phyloP scores from a whole-genome alignment of 768 basidiomycete species.

The Mycena sanguinolenta region DNA sequence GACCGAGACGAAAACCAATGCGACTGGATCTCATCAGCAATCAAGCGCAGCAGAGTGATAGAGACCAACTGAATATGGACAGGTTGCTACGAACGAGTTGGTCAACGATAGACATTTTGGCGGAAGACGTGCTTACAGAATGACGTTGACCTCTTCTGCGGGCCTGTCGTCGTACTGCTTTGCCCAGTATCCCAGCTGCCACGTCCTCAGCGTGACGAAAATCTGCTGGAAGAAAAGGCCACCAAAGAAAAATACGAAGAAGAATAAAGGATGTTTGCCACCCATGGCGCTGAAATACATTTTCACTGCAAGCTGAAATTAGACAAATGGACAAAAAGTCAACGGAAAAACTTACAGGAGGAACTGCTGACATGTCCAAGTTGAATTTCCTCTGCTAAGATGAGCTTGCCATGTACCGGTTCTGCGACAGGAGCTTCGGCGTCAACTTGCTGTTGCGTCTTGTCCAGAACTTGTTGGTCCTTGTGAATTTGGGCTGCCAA shows the following conservation, averaged over 20 bases:
- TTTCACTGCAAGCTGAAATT: conserved; percentile 17
- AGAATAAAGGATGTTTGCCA: conserved; percentile 26
- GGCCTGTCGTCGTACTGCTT: conserved; percentile 27
- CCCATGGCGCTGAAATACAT: conserved; percentile 30
- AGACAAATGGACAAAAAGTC: neutral
- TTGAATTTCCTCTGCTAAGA: conserved; percentile 73
- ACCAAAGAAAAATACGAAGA: conserved; percentile 24
- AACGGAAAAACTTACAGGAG: conserved; percentile 14
- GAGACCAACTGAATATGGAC: conserved; percentile 18
- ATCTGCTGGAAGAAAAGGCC: conserved; percentile 16
- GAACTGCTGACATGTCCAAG: conserved; percentile 68
- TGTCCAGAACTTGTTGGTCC: conserved; percentile 33
- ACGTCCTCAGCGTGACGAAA: conserved; percentile 20
- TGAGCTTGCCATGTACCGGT: conserved; percentile 65
- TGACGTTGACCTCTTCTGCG: conserved; percentile 22
- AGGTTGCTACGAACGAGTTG: conserved; percentile 1
- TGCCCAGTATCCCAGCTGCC: conserved; percentile 36
- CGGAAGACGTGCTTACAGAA: conserved; percentile 6
- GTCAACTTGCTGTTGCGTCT: conserved; percentile 38
- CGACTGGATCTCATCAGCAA: conserved; percentile 4
- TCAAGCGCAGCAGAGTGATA: neutral
- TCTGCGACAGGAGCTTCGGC: conserved; percentile 33
- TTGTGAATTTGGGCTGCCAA: conserved; percentile 45
- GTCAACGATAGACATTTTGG: neutral
- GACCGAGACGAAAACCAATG: conserved; percentile 43